These are phyloP conservation scores for Bryum argenteum DNA, from an alignment of 225 moss, liverwort and hornwort genomes.

Conservation along the genomic window DNA sequence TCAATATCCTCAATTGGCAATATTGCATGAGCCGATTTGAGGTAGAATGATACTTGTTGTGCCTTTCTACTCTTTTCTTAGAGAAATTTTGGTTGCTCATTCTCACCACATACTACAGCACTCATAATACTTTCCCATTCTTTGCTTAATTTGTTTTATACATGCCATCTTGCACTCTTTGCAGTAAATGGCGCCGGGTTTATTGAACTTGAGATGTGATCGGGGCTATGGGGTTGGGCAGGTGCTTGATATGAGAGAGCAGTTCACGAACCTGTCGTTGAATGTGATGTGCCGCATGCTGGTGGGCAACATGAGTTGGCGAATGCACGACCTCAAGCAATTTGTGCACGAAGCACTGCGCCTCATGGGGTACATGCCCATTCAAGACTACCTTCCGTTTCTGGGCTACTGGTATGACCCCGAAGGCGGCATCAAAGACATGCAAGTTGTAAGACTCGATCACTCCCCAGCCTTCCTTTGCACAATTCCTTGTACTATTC, in stretches of 20 bases:
- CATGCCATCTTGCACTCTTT: too few species aligned
- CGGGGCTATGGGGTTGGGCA: background rate
- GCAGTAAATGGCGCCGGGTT: too few species aligned
- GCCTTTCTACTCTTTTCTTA: too few species aligned
- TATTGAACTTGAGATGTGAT: background rate
- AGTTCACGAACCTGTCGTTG: slow-evolving; percentile 32
- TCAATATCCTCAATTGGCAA: too few species aligned
- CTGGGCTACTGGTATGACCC: slow-evolving; percentile 32
- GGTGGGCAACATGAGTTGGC: slow-evolving; percentile 11
- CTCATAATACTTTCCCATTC: too few species aligned
- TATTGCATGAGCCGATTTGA: too few species aligned
- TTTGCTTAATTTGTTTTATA: too few species aligned
- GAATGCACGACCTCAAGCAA: slow-evolving; percentile 16
- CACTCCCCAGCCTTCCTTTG: background rate
- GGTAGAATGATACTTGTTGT: too few species aligned
- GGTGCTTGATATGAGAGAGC: slow-evolving; percentile 31
- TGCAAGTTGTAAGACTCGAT: slow-evolving; percentile 26
- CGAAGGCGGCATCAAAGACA: slow-evolving; percentile 16
- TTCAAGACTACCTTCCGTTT: slow-evolving; percentile 37
- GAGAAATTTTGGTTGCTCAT: too few species aligned
- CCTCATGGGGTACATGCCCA: slow-evolving; percentile 27
- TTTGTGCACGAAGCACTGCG: slow-evolving; percentile 18
- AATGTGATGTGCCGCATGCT: slow-evolving; percentile 48
- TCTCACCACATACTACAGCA: too few species aligned
- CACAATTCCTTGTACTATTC: too few species aligned